These are phyloP conservation scores for Serpula lacrymans DNA, from an alignment of 768 basidiomycete genomes.

Conservation along the genomic window DNA sequence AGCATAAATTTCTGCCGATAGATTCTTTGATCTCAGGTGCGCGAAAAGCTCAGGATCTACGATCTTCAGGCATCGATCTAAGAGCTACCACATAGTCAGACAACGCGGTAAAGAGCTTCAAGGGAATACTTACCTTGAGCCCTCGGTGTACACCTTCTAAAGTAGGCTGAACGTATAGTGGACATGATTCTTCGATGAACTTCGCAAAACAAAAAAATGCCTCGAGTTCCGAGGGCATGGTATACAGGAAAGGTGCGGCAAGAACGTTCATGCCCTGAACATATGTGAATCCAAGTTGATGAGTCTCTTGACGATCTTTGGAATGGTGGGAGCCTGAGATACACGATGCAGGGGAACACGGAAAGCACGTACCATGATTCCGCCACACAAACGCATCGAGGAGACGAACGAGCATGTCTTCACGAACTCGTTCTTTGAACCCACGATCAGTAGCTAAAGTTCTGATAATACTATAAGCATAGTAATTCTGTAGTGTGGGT, in stretches of 20 bases:
- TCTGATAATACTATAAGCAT: conserved; percentile 33
- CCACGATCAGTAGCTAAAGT: conserved; percentile 95
- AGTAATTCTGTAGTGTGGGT: not conserved
- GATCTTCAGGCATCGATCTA: conserved; percentile 88
- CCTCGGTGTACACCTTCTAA: conserved; percentile 95
- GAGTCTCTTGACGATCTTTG: conserved; percentile 69
- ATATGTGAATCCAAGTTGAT: conserved; percentile 89
- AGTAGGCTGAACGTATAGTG: conserved; percentile 95
- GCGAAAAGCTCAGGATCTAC: conserved; percentile 85
- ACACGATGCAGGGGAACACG: not conserved
- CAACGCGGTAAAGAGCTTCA: not conserved
- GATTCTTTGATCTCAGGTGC: conserved; percentile 82
- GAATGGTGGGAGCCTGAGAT: not conserved
- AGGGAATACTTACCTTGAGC: conserved; percentile 61
- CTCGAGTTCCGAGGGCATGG: conserved; percentile 96
- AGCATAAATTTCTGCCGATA: conserved; percentile 95
- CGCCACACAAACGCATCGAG: conserved; percentile 98
- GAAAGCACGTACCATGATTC: conserved; percentile 61
- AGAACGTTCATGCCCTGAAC: conserved; percentile 99
- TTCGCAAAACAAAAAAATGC: conserved; percentile 96
- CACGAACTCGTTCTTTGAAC: conserved; percentile 96
- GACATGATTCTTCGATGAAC: conserved; percentile 94
- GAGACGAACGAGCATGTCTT: conserved; percentile 95
- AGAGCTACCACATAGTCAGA: conserved; percentile 50
- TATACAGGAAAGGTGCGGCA: conserved; percentile 95